Conservation (phyloP, 805 yeast species). For the Myxozyma geophila region DNA sequence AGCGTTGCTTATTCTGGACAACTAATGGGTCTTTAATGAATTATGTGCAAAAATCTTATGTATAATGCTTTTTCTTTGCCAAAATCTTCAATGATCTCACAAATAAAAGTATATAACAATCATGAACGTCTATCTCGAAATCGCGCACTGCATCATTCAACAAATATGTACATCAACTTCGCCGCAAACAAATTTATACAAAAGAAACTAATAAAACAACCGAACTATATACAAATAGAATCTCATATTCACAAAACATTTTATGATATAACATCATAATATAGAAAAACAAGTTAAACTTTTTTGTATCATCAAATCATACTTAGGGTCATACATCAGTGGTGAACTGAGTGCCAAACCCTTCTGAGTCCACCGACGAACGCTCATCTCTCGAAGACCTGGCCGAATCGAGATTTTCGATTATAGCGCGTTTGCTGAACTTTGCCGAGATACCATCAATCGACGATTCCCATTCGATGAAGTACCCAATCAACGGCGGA, state of each 20-base stretch:
- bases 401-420: background rate
- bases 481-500: constrained; percentile 2
- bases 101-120: background rate
- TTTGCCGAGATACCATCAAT: constrained; percentile 18
- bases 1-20: no score
- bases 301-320: background rate
- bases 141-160: constrained; percentile 20
- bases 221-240: no score
- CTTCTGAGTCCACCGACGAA: background rate
- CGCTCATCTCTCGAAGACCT: constrained; percentile 1
- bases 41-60: background rate
- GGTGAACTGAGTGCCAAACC: background rate
- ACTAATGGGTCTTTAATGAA: no score
- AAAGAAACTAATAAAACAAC: background rate
- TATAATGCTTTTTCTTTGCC: background rate
- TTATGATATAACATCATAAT: no score
- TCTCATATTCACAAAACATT: no score
- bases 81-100: background rate
- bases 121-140: background rate
- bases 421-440: constrained; percentile 9
- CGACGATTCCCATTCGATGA: constrained; percentile 20
- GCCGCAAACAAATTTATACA: background rate
- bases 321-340: background rate
- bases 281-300: no score
- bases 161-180: background rate